Evolutionary conservation across 352 stramenopile genomes (phyloP).

Genomic region (Phytophthora pini): DNA sequence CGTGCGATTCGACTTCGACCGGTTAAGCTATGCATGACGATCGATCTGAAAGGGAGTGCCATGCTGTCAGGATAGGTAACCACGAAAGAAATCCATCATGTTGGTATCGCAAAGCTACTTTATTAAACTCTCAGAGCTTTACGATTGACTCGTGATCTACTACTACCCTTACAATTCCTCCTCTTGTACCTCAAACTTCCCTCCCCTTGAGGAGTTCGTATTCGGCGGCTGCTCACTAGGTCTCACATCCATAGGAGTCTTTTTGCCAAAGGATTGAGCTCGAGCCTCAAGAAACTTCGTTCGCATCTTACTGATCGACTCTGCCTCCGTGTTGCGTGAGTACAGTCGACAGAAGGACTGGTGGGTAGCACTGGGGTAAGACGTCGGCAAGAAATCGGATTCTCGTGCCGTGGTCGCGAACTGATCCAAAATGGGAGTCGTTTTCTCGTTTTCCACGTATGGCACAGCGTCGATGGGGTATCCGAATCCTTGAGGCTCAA

Average conservation of each 20-base stretch:
- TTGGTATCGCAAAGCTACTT: conserved; percentile 6
- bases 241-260: conserved; percentile 18
- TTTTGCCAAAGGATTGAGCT: conserved; percentile 18
- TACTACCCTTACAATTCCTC: conserved; percentile 22
- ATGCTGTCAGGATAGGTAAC: too few species aligned
- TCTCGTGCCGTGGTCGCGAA: conserved; percentile 15
- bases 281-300: conserved; percentile 30
- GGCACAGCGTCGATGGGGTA: conserved; percentile 24
- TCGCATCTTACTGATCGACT: conserved; percentile 30
- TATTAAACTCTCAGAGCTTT: conserved; percentile 13
- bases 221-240: conserved; percentile 10
- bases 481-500: conserved; percentile 24
- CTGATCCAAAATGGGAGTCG: conserved; percentile 20
- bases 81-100: not conserved
- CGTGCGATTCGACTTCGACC: not conserved
- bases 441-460: conserved; percentile 34
- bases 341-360: conserved; percentile 39
- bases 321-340: conserved; percentile 32
- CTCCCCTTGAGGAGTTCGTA: conserved; percentile 8
- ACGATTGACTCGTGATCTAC: not conserved
- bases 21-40: not conserved
- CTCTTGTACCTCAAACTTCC: conserved; percentile 4
- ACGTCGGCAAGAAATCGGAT: conserved; percentile 23
- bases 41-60: too few species aligned
- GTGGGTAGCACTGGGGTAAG: conserved; percentile 21